Evolutionary conservation across 306 rosid genomes (phyloP).

Genomic region (Acacia confusa): DNA sequence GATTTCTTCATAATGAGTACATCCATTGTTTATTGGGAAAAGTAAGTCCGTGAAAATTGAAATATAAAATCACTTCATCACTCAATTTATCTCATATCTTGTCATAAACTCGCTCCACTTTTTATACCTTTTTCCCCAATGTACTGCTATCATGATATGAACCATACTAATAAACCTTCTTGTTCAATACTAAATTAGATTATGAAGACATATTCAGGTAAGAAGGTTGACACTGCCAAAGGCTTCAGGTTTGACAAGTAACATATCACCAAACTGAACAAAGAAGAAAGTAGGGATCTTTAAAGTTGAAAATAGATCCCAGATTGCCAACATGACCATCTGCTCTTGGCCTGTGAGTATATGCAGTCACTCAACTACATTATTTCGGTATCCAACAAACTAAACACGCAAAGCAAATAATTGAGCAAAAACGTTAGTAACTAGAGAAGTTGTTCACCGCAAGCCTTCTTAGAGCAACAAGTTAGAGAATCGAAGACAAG

Average conservation of each 20-base stretch:
- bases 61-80: neutral
- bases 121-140: neutral
- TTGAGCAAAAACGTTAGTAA: conserved; percentile 9
- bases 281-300: neutral
- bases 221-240: neutral
- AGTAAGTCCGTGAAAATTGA: neutral
- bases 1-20: neutral
- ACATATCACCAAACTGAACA: conserved; percentile 19
- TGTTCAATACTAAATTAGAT: conserved; percentile 1
- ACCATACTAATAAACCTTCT: neutral
- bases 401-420: neutral
- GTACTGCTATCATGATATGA: neutral
- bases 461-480: neutral
- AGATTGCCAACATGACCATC: neutral
- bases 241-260: neutral
- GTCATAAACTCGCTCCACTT: neutral
- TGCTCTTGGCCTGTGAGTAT: conserved; percentile 3
- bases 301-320: conserved; percentile 1
- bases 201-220: neutral
- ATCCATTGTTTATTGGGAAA: neutral
- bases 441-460: neutral
- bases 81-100: neutral
- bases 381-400: neutral
- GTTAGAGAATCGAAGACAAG: conserved; percentile 1
- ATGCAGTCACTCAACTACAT: neutral